Base-by-base conservation (phyloP, 2,329 filamentous ascomycete genomes). In the Trichoderma lentiforme region DNA sequence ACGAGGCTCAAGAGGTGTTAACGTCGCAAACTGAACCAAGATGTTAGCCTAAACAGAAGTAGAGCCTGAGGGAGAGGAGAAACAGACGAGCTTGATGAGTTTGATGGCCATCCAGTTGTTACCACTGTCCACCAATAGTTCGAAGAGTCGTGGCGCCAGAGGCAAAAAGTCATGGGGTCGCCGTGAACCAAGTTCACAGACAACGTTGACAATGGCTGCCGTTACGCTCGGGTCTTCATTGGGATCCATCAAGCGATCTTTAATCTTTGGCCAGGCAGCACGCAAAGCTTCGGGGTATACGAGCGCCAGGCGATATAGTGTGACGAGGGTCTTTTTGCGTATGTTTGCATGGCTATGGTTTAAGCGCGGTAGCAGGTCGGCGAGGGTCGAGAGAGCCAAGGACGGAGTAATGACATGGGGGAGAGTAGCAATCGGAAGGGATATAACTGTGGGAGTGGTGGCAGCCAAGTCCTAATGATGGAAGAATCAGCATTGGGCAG, bases 51-150 rank as follows among this genome's bases (percentile, higher is more conserved):
- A 86, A 98, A 98, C 92, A 96, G 77, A 1, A n/a, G 3, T 9
- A 34, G 36, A n/a, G 39, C 75, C n/a, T 7, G 26, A 15, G 7
- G 18, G 7, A 26, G 15, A 15, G 14, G 4, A 21, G n/a, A 57
- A 24, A 73, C 78, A n/a, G 57, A 95, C 93, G 74, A 99, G 87
- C 83, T 99, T 99, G 81, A 99, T 98, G 74, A 99, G 89, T 81
- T 99, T 99, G 80, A 99, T 99, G 72, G 95, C 95, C 95, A 99
- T 98, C 96, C 96, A 99, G 82, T 99, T 99, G 82, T 99, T 98
- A 47, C 92, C 92, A 71, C 94, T 92, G 73, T 97, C 92, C 14
- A 98, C 95, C 30, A 99, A 85, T 21, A 99, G 86, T 79, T 98
- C 95, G 77, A 98, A 99, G 30, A 99, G 83, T 72, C 96, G 88